Conservation (phyloP, 257 asterid genomes). For the Apocynum venetum region DNA sequence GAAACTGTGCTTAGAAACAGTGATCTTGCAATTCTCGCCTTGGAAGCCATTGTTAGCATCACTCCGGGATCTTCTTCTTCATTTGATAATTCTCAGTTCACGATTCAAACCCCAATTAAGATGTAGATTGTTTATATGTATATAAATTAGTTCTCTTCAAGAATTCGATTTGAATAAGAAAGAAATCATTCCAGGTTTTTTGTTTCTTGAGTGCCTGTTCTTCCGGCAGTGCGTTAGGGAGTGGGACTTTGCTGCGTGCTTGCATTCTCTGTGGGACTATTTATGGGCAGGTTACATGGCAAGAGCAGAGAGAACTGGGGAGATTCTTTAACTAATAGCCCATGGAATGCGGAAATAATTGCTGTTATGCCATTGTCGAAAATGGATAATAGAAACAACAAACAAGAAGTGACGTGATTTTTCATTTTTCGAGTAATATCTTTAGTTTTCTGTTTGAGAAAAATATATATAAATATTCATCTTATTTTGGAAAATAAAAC, state of each 20-base stretch:
- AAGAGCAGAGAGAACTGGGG: too few species aligned
- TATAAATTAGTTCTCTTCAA: neutral
- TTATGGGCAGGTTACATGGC: neutral
- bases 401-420: too few species aligned
- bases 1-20: neutral
- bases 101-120: neutral
- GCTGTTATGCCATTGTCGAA: neutral
- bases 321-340: neutral
- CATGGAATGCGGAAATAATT: neutral
- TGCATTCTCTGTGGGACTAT: neutral
- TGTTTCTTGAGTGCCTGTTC: neutral
- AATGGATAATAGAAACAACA: too few species aligned
- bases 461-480: too few species aligned
- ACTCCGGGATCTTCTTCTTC: neutral
- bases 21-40: constrained; percentile 14
- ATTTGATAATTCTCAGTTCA: neutral
- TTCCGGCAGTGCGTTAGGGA: neutral
- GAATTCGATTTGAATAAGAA: neutral
- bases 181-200: neutral
- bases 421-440: too few species aligned
- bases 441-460: too few species aligned
- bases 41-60: constrained; percentile 3
- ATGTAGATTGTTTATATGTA: neutral
- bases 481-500: too few species aligned
- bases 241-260: neutral